A percentile compares a stretch with the other conserved stretches of the same genome.
Evolutionary conservation across 2,329 filamentous ascomycete genomes (phyloP).

Genomic region (Colletotrichum destructivum): DNA sequence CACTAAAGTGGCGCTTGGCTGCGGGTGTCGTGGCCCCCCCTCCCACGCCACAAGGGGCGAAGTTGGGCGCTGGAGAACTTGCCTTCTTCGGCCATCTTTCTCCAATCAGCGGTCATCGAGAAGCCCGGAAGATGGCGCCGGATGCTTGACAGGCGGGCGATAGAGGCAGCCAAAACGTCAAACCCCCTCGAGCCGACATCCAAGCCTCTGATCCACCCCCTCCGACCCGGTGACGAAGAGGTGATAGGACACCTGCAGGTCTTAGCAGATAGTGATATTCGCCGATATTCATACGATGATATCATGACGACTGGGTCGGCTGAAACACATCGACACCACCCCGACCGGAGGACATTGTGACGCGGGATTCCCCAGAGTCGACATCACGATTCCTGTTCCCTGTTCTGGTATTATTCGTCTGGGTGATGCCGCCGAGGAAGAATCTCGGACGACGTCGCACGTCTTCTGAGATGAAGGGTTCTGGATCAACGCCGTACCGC

Average conservation of each 20-base stretch:
- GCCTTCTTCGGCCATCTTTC: constrained; percentile 17
- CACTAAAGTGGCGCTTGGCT: constrained; percentile 11
- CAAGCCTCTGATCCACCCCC: constrained; percentile 13
- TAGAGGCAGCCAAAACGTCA: constrained; percentile 2
- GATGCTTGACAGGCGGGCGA: not conserved
- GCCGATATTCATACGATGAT: constrained; percentile 15
- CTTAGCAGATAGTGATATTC: constrained; percentile 17
- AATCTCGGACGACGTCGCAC: constrained; percentile 14
- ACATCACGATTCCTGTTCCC: constrained; percentile 15
- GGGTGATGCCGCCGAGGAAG: constrained; percentile 1
- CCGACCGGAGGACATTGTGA: constrained; percentile 2
- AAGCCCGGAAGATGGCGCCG: constrained; percentile 1
- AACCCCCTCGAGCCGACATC: constrained; percentile 24
- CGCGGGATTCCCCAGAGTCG: constrained; percentile 6
- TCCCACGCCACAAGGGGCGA: constrained; percentile 2
- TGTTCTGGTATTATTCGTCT: not conserved
- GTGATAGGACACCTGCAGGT: constrained; percentile 1
- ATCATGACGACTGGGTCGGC: constrained; percentile 29
- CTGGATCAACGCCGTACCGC: constrained; percentile 22
- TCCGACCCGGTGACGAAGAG: constrained; percentile 10
- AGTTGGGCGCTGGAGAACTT: constrained; percentile 8
- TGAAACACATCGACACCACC: constrained; percentile 22
- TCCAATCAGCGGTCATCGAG: not conserved
- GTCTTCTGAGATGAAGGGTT: constrained; percentile 28
- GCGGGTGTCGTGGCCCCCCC: constrained; percentile 26